Base-by-base conservation (phyloP, 129 eudicot genomes). In the Tagetes erecta region DNA sequence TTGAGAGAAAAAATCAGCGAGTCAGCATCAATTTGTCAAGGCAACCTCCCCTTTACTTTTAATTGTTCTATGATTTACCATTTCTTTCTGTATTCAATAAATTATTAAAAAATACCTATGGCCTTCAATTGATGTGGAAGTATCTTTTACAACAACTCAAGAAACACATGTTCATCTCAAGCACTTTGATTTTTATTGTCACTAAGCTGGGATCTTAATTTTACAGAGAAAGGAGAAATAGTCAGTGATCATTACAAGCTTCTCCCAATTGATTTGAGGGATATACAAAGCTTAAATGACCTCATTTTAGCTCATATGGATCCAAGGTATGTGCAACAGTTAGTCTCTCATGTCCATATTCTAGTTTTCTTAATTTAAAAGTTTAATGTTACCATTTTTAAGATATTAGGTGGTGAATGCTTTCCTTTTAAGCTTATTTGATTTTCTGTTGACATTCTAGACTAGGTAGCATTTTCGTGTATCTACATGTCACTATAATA, bases 221-320 rank as follows among this genome's bases (percentile, higher is more conserved):
- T 33, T 84, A 78, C 96, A 95, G 96, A 95, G 75, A 83, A 80
- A 73, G 99, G 99, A 64, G 96, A 91, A 87, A 86, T 95, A 56
- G 78, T 83, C 60, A 79, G 90, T 64, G 90, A 91, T 88, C 82
- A 84, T 77, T 95, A 95, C 89, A 95, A 95, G 72, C 84, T 95
- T 74, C 94, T 95, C 57, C 97, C 97, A 13, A 75, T 95, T 69
- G 99, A 95, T 82, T 68, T 95, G 78, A 93, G 99, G 62, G 94
- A 95, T 72, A 69, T 95, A 56, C 86, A 80, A 70, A 87, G 80
- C 72, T 83, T 95, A 70, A 88, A 91, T 74, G 95, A 95, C 14
- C 80, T 91, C 38, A 78, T 91, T 73, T 65, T 76, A 81, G 86
- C 96, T 76, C 82, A 87, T 73, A 81, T 95, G 83, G 99, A 95